A percentile compares a stretch with the other conserved stretches of the same genome.
Conservation (phyloP, 768 basidiomycete species). For the Tylopilus sp. region DNA sequence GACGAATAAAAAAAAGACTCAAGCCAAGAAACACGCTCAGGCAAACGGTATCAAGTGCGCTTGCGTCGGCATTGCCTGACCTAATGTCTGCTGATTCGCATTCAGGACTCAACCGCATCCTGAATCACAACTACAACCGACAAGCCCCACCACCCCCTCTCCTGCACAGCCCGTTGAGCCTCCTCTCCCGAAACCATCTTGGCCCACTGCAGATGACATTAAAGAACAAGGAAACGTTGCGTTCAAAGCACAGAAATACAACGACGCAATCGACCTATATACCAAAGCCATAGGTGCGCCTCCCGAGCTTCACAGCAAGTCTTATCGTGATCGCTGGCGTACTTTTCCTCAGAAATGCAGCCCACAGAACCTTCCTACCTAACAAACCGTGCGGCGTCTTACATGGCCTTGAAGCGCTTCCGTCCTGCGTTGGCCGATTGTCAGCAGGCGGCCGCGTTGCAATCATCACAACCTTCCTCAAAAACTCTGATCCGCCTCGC, state of each 20-base stretch:
- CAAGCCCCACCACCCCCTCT: constrained; percentile 18
- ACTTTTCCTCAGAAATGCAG: constrained; percentile 48
- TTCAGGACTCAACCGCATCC: constrained; percentile 17
- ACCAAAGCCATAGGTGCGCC: constrained; percentile 65
- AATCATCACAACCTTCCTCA: constrained; percentile 55
- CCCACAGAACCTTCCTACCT: constrained; percentile 69
- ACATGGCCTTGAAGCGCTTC: constrained; percentile 80
- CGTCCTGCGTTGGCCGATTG: constrained; percentile 74
- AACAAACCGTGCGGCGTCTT: constrained; percentile 84
- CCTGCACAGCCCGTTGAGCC: constrained; percentile 8
- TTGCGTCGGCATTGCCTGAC: background rate
- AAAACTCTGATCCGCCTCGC: constrained; percentile 84
- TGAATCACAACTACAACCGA: constrained; percentile 4
- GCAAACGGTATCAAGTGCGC: constrained; percentile 26
- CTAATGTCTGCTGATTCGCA: constrained; percentile 5
- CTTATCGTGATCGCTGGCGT: constrained; percentile 4
- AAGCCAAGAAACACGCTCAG: constrained; percentile 28
- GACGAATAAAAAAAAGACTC: constrained; percentile 32
- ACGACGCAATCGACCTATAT: constrained; percentile 71
- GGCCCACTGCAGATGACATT: constrained; percentile 49
- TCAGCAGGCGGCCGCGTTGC: constrained; percentile 66
- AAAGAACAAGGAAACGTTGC: constrained; percentile 74
- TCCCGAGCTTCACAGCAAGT: constrained; percentile 20
- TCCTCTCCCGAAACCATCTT: constrained; percentile 23
- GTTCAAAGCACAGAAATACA: constrained; percentile 65